A percentile compares a stretch with the other conserved stretches of the same genome.
Conservation (phyloP, 1,284 basidiomycete genomes). For the Butyriboletus appendiculatus region DNA sequence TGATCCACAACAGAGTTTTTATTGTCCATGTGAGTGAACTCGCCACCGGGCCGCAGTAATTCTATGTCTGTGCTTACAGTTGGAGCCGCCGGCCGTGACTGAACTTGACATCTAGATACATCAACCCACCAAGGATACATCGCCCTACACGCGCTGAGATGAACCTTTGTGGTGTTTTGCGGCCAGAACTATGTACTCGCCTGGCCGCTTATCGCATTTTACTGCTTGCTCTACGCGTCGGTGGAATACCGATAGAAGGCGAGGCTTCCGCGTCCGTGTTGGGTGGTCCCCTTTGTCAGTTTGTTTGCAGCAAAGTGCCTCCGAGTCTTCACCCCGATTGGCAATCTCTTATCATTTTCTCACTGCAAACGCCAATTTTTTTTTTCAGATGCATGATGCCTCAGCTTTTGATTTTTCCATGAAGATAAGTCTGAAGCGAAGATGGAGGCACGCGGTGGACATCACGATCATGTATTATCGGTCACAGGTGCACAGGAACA, state of each 20-base stretch:
- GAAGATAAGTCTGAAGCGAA: neutral
- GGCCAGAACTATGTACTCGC: neutral
- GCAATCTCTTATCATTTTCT: neutral
- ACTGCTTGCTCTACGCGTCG: neutral
- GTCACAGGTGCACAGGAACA: neutral
- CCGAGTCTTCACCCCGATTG: neutral
- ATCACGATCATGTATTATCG: neutral
- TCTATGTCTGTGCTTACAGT: too few relatives aligned
- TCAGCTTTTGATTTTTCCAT: neutral
- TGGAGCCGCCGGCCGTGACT: too few relatives aligned
- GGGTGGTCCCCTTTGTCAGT: neutral
- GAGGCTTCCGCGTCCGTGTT: constrained; percentile 3
- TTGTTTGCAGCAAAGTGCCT: neutral
- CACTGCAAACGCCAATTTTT: neutral
- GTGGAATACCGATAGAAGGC: neutral
- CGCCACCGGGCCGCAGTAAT: neutral
- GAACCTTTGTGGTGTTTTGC: neutral
- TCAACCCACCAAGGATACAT: neutral
- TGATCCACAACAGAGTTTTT: neutral
- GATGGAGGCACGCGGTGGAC: neutral
- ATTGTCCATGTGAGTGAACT: neutral
- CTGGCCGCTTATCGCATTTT: neutral
- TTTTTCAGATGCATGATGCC: neutral
- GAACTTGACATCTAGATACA: neutral
- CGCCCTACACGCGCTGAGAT: neutral